Base-by-base conservation (phyloP, 148 eudicot species). In the Arbutus unedo region DNA sequence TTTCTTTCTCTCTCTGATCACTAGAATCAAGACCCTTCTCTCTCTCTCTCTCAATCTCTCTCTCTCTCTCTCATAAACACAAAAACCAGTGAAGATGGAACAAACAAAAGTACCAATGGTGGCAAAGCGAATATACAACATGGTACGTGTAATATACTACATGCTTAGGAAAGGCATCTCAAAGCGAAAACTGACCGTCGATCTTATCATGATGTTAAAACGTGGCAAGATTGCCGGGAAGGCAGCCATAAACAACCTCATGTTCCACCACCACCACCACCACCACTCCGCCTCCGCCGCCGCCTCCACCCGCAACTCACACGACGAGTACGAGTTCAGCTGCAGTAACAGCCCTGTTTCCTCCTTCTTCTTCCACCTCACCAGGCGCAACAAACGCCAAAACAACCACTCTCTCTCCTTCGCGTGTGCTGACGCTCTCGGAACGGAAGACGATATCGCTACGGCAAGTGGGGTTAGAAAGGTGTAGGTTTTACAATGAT, bases 281-380 rank as follows among this genome's bases (percentile, higher is more conserved):
- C n/a, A n/a, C n/a, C n/a, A n/a, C n/a, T n/a, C n/a, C n/a, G n/a
- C n/a, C n/a, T 19, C 76, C 76, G 38, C 38, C 38, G 13, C 66
- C 68, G 15, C 43, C 76, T 48, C 85, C 62, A 9, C 19, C 50
- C 71, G 8, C 85, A 80, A 15, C 76, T 60, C 45, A 44, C 44
- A 66, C 41, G 56, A 70, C 19, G 97, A 93, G 56, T 93, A 90
- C 84, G 96, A 92, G 91, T 93, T 95, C 87, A 92, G 94, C 82
- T 93, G 96, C 83, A 88, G 90, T 31, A 86, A 85, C 83, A 93
- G 87, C 74, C 97, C 97, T 0, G 59, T 82, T 8, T 78, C 11
- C 43, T 10, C 41, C 16, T 66, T 86, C 75, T 85, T 83, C 66
- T 84, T 83, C 81, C 82, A 70, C 81, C 76, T 77, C 79, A 77